phyloP scores from a whole-genome alignment of 805 yeast genomes.

The Ogataea wickerhamii region DNA sequence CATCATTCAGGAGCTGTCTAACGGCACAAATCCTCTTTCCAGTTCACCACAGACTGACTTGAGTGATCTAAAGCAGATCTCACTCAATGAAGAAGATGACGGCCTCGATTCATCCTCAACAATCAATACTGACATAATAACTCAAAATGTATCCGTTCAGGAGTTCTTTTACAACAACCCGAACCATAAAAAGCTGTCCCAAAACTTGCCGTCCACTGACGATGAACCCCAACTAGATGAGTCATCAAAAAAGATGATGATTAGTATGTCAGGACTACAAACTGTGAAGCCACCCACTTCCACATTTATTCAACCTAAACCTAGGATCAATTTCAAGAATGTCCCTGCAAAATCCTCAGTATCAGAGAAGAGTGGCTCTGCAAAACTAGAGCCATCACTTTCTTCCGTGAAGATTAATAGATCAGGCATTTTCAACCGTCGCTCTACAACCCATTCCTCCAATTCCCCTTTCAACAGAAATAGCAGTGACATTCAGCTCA shows the following conservation, averaged over 20 bases:
- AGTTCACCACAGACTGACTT: conserved; percentile 9
- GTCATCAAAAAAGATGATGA: conserved; percentile 4
- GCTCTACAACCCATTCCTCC: conserved; percentile 8
- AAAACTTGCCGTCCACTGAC: conserved; percentile 13
- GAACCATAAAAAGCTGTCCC: conserved; percentile 13
- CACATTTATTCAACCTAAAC: conserved; percentile 27
- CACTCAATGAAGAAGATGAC: conserved; percentile 14
- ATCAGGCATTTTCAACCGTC: conserved; percentile 10
- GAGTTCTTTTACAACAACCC: conserved; percentile 48
- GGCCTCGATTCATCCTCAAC: conserved; percentile 15
- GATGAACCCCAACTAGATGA: conserved; percentile 12
- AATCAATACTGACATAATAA: conserved; percentile 6
- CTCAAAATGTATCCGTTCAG: conserved; percentile 42
- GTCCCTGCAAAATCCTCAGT: conserved; percentile 14
- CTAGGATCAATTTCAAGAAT: conserved; percentile 6
- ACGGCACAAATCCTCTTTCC: conserved; percentile 10
- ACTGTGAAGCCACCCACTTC: conserved; percentile 12
- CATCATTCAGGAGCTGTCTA: conserved; percentile 22
- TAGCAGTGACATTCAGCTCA: neutral
- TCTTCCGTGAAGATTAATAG: conserved; percentile 20
- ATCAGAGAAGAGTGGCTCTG: conserved; percentile 15
- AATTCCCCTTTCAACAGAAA: conserved; percentile 3
- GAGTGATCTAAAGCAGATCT: conserved; percentile 3
- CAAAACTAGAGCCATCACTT: conserved; percentile 15
- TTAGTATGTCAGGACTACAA: conserved; percentile 9